Evolutionary conservation across 768 basidiomycete species (phyloP).

Genomic region (Leccinellum luteum): DNA sequence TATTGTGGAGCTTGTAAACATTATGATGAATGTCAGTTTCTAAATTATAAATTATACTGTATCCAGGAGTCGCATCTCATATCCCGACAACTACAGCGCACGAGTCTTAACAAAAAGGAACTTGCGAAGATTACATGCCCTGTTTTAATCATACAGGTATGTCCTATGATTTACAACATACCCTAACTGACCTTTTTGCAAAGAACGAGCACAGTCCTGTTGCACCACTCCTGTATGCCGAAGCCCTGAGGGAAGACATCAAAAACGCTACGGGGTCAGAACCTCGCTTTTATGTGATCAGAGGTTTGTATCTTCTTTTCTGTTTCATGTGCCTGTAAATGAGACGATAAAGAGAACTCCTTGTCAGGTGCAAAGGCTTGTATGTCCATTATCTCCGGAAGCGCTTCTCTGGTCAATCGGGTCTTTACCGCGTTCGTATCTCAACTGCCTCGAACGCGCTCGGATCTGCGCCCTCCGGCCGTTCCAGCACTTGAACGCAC

Average conservation of each 20-base stretch:
- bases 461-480: constrained; percentile 43
- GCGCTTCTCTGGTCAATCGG: constrained; percentile 61
- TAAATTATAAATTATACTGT: neutral
- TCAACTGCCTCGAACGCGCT: constrained; percentile 48
- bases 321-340: neutral
- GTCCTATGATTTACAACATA: constrained; percentile 7
- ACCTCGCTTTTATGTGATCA: constrained; percentile 55
- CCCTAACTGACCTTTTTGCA: constrained; percentile 3
- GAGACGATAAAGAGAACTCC: neutral
- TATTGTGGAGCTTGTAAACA: constrained; percentile 50
- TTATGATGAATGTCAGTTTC: constrained; percentile 57
- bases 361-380: constrained; percentile 51
- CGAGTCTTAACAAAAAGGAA: constrained; percentile 46
- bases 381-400: constrained; percentile 53
- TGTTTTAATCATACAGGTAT: constrained; percentile 66
- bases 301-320: constrained; percentile 41
- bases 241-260: constrained; percentile 49
- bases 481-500: constrained; percentile 47
- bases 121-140: constrained; percentile 58
- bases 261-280: constrained; percentile 45
- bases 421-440: constrained; percentile 61
- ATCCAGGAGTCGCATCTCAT: neutral
- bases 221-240: constrained; percentile 55
- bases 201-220: constrained; percentile 61
- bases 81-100: constrained; percentile 42